Base-by-base conservation (phyloP, 2,329 filamentous ascomycete genomes). In the Colletotrichum karsti region DNA sequence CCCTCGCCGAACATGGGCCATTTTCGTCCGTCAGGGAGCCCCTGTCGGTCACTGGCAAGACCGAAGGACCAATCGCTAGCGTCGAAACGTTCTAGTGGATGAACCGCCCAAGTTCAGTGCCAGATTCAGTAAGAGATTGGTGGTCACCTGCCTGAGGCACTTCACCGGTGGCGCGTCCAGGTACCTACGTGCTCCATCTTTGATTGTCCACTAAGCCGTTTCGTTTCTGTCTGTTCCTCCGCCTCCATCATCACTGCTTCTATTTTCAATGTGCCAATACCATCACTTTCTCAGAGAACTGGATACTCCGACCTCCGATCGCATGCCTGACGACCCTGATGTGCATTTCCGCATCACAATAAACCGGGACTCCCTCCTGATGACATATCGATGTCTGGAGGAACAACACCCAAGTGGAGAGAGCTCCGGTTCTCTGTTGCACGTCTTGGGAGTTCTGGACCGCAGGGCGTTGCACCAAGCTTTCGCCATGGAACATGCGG, bases 401-500 rank as follows among this genome's bases (percentile, higher is more conserved):
- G 44, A 35, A n/a, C n/a, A n/a, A n/a, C n/a, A n/a, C n/a, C n/a
- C n/a, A n/a, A 35, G 30, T 35, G 30, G 30, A 35, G 30, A 8
- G 30, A 9, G 30, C 30, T 35, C 30, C 30, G 13, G 30, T 35
- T 35, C 8, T 35, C 33, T 33, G 30, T 28, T 56, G 50, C 50
- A 39, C 24, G n/a, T n/a, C n/a, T n/a, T n/a, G n/a, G n/a, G n/a
- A n/a, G n/a, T 28, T 55, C 63, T 67, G 28, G 64, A 10, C 60
- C 35, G 13, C 18, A 53, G 48, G 61, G 61, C 57, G 51, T 64
- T 58, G 58, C 33, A 59, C 46, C 53, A 68, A 68, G 65, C 65
- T 68, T 68, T 68, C 22, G 65, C 65, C 65, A 68, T 65, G 60
- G 30, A 64, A 64, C 50, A 35, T 4, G 8, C 26, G 26, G 44